Base-by-base conservation (phyloP, 2,329 filamentous ascomycete genomes). In the Cryoendolithus antarcticus region DNA sequence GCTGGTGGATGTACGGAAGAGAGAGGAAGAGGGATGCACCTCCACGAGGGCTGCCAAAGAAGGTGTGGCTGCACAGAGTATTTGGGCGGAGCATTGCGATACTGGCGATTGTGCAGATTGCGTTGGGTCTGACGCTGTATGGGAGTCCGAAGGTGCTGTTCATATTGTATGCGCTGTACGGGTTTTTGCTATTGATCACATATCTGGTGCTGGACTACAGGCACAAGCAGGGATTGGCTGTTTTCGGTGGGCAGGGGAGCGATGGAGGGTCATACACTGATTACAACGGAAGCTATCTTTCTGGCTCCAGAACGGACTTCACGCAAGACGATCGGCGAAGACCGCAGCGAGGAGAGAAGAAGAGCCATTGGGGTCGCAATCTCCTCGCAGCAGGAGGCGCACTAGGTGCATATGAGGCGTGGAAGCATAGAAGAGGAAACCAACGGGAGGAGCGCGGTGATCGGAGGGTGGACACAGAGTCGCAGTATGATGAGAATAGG, bases 111-210 rank as follows among this genome's bases (percentile, higher is more conserved):
- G 73, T 80, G 3, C 91, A 98, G 57, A 76, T 98, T 8, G 82
- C 91, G 0, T 70, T 98, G 1, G 91, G 91, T 0, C 69, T 98
- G 34, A 88, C 88, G 0, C 69, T 98, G 1, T 98, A 95, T 54
- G 91, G 91, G 4, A 94, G 88, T 24, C 89, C 91, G 4, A 77
- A 81, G 53, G 75, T 73, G 30, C 71, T 88, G 3, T 98, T 96
- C 58, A 77, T 98, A 38, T 67, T 96, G 3, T 98, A 82, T 54
- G 73, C 88, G 0, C 46, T 96, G 1, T 89, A 81, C 69, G 80
- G 82, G 58, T 74, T 76, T 21, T 69, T 82, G 11, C 64, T 95
- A 28, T 49, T 95, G 10, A 53, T 86, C 2, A 47, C 77, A 9
- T 95, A 86, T 61, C 93, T 96, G 52, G 67, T 89, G 40, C 66